phyloP scores from a whole-genome alignment of 352 stramenopile genomes.

The Ophiocytium majus region DNA sequence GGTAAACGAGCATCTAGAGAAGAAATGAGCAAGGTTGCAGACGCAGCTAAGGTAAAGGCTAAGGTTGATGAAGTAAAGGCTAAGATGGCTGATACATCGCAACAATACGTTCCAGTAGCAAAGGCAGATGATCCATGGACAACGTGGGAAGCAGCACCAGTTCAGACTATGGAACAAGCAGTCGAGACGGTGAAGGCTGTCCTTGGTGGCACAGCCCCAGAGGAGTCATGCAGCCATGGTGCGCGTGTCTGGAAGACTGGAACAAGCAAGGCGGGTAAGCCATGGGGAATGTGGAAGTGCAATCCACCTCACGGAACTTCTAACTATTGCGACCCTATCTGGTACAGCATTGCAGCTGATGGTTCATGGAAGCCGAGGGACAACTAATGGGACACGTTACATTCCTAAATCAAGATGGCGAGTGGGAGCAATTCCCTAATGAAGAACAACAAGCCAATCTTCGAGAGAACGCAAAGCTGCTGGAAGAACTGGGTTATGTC shows the following conservation, averaged over 20 bases:
- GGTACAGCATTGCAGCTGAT: neutral
- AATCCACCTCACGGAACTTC: neutral
- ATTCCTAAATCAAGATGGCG: constrained; percentile 1
- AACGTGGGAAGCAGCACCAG: neutral
- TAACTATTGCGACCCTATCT: neutral
- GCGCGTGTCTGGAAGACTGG: neutral
- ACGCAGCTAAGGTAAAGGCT: neutral
- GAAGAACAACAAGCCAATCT: neutral
- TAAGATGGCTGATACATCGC: neutral
- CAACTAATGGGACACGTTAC: neutral
- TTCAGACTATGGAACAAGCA: neutral
- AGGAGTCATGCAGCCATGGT: constrained; percentile 1
- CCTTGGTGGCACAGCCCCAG: neutral
- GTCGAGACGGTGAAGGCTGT: neutral
- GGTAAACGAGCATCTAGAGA: neutral
- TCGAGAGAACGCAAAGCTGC: neutral
- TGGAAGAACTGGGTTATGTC: neutral
- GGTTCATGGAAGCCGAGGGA: neutral
- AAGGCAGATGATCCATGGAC: constrained; percentile 16
- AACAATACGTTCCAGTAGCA: constrained; percentile 8
- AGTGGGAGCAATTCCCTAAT: neutral
- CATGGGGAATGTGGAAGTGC: neutral
- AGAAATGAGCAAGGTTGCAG: constrained; percentile 14
- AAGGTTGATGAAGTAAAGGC: constrained; percentile 3
- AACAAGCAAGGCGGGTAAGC: neutral